phyloP scores from a whole-genome alignment of 2,329 filamentous ascomycete species.

The Colletotrichum tropicale region DNA sequence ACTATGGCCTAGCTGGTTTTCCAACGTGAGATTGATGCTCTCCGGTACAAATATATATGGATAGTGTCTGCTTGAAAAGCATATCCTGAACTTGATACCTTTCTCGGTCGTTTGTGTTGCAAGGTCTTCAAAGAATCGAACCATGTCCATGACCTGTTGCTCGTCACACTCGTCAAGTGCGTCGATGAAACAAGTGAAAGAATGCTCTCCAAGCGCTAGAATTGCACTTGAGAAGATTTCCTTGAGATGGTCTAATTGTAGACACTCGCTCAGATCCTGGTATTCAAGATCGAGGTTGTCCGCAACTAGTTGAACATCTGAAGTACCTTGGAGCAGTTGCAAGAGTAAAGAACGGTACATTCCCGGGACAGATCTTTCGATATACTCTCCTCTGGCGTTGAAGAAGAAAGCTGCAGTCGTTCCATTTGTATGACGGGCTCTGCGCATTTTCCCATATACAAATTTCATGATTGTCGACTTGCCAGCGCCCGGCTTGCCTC shows the following conservation, averaged over 20 bases:
- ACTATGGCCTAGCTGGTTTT: slow-evolving; percentile 36
- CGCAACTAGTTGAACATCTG: not conserved
- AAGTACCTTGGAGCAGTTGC: not conserved
- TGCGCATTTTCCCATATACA: not conserved
- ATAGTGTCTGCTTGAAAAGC: not conserved
- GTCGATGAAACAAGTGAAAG: not conserved
- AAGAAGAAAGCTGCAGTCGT: slow-evolving; percentile 6
- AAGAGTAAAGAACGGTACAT: slow-evolving; percentile 15
- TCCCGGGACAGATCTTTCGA: slow-evolving; percentile 1
- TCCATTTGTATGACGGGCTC: not conserved
- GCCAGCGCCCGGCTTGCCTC: not conserved
- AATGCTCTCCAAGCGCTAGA: not conserved
- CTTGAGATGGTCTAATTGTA: not conserved
- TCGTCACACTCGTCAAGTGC: not conserved
- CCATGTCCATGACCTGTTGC: not conserved
- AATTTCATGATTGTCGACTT: slow-evolving; percentile 11
- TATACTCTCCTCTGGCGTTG: not conserved
- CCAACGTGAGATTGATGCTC: slow-evolving; percentile 33
- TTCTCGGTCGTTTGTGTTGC: not conserved
- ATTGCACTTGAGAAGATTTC: not conserved
- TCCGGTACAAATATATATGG: slow-evolving; percentile 11
- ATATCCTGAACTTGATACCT: not conserved
- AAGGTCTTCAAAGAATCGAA: not conserved
- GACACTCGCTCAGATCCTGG: slow-evolving; percentile 33
- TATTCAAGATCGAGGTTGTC: not conserved